Percentiles rank a stretch among this genome's conserved stretches.
Evolutionary conservation across 805 yeast species (phyloP).

Genomic region (Saturnispora dispora): DNA sequence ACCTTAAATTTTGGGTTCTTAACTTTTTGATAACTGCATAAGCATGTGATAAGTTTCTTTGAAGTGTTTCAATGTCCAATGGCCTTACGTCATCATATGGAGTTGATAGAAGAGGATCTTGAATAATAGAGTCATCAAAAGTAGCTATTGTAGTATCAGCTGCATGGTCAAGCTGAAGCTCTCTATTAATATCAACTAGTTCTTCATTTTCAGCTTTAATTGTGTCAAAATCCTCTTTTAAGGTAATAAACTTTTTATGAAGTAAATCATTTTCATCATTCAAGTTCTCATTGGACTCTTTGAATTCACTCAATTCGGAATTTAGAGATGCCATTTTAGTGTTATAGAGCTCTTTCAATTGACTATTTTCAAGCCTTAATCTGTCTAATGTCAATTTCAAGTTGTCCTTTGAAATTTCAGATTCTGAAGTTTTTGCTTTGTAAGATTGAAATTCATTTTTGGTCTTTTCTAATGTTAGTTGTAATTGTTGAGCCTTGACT

Average conservation of each 20-base stretch:
- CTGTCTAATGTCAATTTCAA: conserved; percentile 43
- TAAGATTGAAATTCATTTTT: conserved; percentile 35
- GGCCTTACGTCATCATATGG: conserved; percentile 30
- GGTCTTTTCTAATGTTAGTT: conserved; percentile 34
- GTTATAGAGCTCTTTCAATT: conserved; percentile 32
- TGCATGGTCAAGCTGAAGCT: conserved; percentile 10
- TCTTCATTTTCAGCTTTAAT: conserved; percentile 18
- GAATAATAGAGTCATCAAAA: conserved; percentile 26
- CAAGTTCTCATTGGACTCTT: conserved; percentile 44
- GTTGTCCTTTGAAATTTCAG: conserved; percentile 21
- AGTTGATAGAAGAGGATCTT: conserved; percentile 30
- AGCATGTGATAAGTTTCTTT: conserved; percentile 56
- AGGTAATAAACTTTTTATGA: conserved; percentile 29
- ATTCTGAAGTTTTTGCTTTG: conserved; percentile 26
- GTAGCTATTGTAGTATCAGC: conserved; percentile 25
- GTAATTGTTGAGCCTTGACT: conserved; percentile 33
- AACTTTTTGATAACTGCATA: conserved; percentile 53
- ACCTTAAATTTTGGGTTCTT: conserved; percentile 25
- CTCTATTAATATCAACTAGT: conserved; percentile 7
- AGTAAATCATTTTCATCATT: conserved; percentile 63
- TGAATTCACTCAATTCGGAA: conserved; percentile 40
- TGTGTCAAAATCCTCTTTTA: conserved; percentile 15
- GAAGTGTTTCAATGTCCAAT: conserved; percentile 57
- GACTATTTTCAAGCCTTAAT: conserved; percentile 30
- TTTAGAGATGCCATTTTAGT: conserved; percentile 29